These are phyloP conservation scores for Aspergillus carlsbadensis DNA, from an alignment of 495 filamentous ascomycete species.

Conservation along the genomic window DNA sequence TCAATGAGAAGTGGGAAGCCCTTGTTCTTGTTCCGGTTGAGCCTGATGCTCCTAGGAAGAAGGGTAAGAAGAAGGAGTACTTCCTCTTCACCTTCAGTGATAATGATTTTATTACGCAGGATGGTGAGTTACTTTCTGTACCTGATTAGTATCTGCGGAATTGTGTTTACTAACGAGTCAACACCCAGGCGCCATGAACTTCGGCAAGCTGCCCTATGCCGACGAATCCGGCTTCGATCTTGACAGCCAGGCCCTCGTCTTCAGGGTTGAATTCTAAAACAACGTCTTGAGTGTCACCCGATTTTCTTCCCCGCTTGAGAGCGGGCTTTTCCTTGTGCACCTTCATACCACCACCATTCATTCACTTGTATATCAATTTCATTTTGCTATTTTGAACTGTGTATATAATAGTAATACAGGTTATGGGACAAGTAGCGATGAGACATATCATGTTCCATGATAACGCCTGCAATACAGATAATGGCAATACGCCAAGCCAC, in stretches of 20 bases:
- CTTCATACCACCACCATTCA: no score
- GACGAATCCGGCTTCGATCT: slow-evolving; percentile 65
- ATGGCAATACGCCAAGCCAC: background rate
- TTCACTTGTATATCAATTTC: background rate
- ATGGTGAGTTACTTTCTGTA: slow-evolving; percentile 49
- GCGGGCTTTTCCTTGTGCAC: no score
- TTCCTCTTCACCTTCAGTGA: slow-evolving; percentile 70
- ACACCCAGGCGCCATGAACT: slow-evolving; percentile 56
- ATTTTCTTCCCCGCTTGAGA: no score
- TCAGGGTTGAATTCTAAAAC: slow-evolving; percentile 59
- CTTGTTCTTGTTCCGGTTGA: slow-evolving; percentile 65
- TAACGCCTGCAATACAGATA: background rate
- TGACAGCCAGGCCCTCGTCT: slow-evolving; percentile 70
- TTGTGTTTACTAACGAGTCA: background rate
- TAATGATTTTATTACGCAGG: slow-evolving; percentile 80
- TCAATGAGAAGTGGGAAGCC: slow-evolving; percentile 86
- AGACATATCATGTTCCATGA: background rate
- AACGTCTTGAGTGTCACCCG: background rate
- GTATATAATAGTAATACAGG: background rate
- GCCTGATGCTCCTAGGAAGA: slow-evolving; percentile 17
- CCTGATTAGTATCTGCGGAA: background rate
- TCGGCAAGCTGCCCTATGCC: slow-evolving; percentile 57
- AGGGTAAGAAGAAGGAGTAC: slow-evolving; percentile 53
- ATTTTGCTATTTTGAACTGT: background rate
- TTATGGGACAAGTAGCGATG: background rate